Evolutionary conservation across 805 yeast genomes (phyloP).

Genomic region (Saccharomyces mikatae): DNA sequence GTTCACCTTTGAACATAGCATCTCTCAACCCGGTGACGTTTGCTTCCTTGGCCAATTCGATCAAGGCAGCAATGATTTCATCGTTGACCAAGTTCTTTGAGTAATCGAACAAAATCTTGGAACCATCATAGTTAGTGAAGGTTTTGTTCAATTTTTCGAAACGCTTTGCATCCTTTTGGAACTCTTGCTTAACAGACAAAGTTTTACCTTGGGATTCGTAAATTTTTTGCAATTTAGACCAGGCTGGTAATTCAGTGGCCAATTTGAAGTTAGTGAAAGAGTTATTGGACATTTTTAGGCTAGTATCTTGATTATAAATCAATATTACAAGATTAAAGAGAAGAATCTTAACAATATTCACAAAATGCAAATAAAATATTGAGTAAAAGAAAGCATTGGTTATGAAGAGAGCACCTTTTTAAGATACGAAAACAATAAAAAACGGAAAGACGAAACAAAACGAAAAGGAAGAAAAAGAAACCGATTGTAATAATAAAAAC

Average conservation of each 20-base stretch:
- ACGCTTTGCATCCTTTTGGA: slow-evolving; percentile 64
- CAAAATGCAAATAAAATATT: background rate
- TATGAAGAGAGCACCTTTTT: background rate
- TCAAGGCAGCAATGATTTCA: slow-evolving; percentile 58
- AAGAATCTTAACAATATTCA: background rate
- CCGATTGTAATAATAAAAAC: background rate
- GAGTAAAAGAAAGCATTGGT: background rate
- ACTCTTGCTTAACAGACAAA: slow-evolving; percentile 70
- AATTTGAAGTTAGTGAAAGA: slow-evolving; percentile 45
- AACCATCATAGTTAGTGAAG: slow-evolving; percentile 77
- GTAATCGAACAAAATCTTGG: slow-evolving; percentile 87
- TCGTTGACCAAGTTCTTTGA: slow-evolving; percentile 91
- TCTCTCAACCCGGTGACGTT: slow-evolving; percentile 81
- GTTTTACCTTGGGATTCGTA: slow-evolving; percentile 63
- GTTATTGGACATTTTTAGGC: slow-evolving; percentile 16
- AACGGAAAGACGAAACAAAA: background rate
- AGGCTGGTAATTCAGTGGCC: slow-evolving; percentile 71
- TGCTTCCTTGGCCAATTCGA: slow-evolving; percentile 84
- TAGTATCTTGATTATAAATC: background rate
- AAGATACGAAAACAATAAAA: background rate
- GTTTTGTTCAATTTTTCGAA: slow-evolving; percentile 69
- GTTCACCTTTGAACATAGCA: slow-evolving; percentile 84
- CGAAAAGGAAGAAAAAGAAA: background rate
- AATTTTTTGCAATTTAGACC: slow-evolving; percentile 67
- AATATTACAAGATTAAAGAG: background rate